Evolutionary conservation across 495 filamentous ascomycete species (phyloP), one percentile per base, ranked within the genome.

Genomic region (Tuber umbilicatum): DNA sequence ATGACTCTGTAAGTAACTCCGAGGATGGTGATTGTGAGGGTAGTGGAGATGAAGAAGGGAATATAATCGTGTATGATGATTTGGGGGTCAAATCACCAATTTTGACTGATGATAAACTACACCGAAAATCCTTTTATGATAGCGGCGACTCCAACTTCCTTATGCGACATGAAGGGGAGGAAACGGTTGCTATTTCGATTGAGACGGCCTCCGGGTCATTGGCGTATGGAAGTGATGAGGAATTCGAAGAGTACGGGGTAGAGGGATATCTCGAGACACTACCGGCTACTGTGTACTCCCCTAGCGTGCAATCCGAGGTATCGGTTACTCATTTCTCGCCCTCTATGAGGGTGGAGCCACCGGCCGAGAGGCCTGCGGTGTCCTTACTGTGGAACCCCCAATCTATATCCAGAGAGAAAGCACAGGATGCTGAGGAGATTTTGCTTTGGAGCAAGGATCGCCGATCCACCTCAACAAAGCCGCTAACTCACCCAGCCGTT

Each of bases 261-360:
- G 64, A 50, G 21, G 71, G 70, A 39, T 41, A 38, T 16, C 69
- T 80, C 37, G 60, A 76, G 35, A 69, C 72, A n/a, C 55, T 79
- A 17, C 75, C 70, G 35, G 45, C 72, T 31, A 80, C 70, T 10
- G 70, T 80, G 60, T 80, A 80, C 39, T 74, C 60, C 50, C 77
- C 77, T 2, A 79, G 71, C 31, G 43, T 69, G 37, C 71, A 16
- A 10, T 78, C 77, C 39, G 55, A 75, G 55, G 5, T 64, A 64
- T 64, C 55, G n/a, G 27, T 31, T 64, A 7, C n/a, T 12, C 35
- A 27, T 31, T 64, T 64, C 27, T 64, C 55, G 4, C 55, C 55
- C 35, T 64, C 27, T 31, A 35, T 64, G 55, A 17, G 5, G 14
- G 14, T 64, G 17, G 27, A 0, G 27, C 35, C 27, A 27, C 55